Conservation (phyloP, 1,284 basidiomycete genomes). For the Marasmius sp. region DNA sequence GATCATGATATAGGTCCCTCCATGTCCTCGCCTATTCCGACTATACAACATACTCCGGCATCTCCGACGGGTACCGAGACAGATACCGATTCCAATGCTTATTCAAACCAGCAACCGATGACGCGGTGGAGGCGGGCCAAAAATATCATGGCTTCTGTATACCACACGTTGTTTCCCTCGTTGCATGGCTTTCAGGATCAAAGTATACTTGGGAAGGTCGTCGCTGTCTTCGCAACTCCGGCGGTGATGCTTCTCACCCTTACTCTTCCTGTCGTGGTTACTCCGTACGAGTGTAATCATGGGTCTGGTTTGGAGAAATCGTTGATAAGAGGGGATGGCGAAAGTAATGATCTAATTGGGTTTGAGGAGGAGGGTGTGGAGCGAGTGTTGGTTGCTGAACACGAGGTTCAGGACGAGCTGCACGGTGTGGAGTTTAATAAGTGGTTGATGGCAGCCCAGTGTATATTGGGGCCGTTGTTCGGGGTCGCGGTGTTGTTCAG, state of each 20-base stretch:
- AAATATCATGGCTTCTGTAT: slow-evolving; percentile 39
- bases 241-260: slow-evolving; percentile 85
- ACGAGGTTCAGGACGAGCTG: slow-evolving; percentile 62
- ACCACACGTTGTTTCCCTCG: slow-evolving; percentile 83
- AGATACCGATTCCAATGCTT: slow-evolving; percentile 44
- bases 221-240: slow-evolving; percentile 82
- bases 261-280: slow-evolving; percentile 88
- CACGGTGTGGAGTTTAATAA: slow-evolving; percentile 74
- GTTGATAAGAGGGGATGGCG: slow-evolving; percentile 18
- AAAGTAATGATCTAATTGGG: slow-evolving; percentile 51
- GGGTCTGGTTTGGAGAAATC: slow-evolving; percentile 44
- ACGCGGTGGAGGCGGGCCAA: slow-evolving; percentile 42
- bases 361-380: slow-evolving; percentile 73
- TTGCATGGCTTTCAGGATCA: slow-evolving; percentile 77
- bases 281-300: slow-evolving; percentile 45
- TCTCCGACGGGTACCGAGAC: slow-evolving; percentile 43
- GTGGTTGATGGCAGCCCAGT: slow-evolving; percentile 81
- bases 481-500: slow-evolving; percentile 74
- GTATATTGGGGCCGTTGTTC: slow-evolving; percentile 77
- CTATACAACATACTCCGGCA: slow-evolving; percentile 56
- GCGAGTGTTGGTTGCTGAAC: slow-evolving; percentile 61
- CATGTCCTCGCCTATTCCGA: slow-evolving; percentile 41
- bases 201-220: slow-evolving; percentile 69
- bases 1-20: slow-evolving; percentile 14
- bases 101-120: slow-evolving; percentile 26